Evolutionary conservation across 73 alveolate genomes (phyloP), one percentile per base, ranked within the genome.

Genomic region (Paramecium octaurelia): DNA sequence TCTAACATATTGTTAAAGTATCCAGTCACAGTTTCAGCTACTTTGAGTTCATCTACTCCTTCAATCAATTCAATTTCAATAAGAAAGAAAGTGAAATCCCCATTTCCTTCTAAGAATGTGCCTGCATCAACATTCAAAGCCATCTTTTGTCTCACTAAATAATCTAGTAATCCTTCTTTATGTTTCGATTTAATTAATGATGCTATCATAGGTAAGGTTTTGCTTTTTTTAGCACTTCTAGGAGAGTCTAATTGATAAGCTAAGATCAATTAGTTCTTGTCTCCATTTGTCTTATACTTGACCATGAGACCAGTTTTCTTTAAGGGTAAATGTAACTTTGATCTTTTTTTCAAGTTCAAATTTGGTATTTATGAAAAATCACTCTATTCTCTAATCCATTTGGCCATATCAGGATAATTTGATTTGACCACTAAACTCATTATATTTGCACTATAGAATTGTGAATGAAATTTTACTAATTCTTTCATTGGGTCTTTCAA

Each of bases 391-490:
- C 44, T 42, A 9, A 80, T 80, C 91, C 91, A 80, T 80, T 80
- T 80, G 48, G 76, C 91, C 91, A 80, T 80, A 24, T 80, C 91
- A 8, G 24, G 35, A 48, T 80, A 80, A 80, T 80, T 80, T 23
- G 91, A 80, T 46, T 46, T 80, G 21, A 80, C 91, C 12, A 80
- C 91, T 80, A 80, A 80, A 42, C 91, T 80, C 91, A 80, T 80
- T 3, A 80, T 42, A 11, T 80, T 80, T 21, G 91, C 91, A 46
- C 91, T 80, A 35, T 80, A 80, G 44, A 20, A 48, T 44, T 80
- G 38, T 42, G 46, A 23, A 80, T 80, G 75, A 46, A 80, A 80
- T 43, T 40, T 46, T 23, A 44, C 48, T 23, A 80, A 48, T 46
- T 34, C 91, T 80, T 80, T 43, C 91, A 80, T 80, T 1, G 91